phyloP scores from a whole-genome alignment of 441 rosid genomes.

The Theobroma grandiflorum region DNA sequence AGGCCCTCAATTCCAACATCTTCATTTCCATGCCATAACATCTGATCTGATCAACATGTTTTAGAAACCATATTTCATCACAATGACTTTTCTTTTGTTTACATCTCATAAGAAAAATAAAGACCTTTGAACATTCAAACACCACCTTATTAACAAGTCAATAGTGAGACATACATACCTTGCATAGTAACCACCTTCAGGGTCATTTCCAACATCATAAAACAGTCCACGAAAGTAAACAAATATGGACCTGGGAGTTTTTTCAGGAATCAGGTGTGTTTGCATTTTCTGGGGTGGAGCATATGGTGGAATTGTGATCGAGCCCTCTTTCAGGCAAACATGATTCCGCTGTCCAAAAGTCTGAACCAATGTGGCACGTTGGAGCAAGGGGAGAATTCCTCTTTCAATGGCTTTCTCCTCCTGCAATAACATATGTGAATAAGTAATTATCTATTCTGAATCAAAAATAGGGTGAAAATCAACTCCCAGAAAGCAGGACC shows the following conservation, averaged over 20 bases:
- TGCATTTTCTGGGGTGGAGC: constrained; percentile 92
- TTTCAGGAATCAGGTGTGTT: constrained; percentile 70
- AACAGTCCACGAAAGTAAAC: constrained; percentile 83
- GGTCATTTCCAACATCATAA: constrained; percentile 84
- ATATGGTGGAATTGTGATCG: constrained; percentile 81
- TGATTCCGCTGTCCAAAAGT: constrained; percentile 83
- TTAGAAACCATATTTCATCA: not conserved
- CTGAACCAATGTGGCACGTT: constrained; percentile 81
- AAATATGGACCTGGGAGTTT: constrained; percentile 78
- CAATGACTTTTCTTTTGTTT: not conserved
- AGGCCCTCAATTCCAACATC: not conserved
- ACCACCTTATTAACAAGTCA: not conserved
- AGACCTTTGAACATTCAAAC: not conserved
- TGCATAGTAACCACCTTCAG: constrained; percentile 85
- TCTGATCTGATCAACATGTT: not conserved
- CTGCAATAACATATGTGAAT: constrained; percentile 39
- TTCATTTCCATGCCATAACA: not conserved
- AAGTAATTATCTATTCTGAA: constrained; percentile 7
- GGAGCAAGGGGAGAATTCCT: constrained; percentile 73
- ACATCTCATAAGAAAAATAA: not conserved
- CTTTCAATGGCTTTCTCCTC: constrained; percentile 87
- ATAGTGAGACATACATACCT: constrained; percentile 49
- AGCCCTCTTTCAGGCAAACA: constrained; percentile 78
- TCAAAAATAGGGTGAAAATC: not conserved
- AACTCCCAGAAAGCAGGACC: constrained; percentile 17